phyloP scores from a whole-genome alignment of 2,329 filamentous ascomycete genomes.

The Pezicula rhizophila region DNA sequence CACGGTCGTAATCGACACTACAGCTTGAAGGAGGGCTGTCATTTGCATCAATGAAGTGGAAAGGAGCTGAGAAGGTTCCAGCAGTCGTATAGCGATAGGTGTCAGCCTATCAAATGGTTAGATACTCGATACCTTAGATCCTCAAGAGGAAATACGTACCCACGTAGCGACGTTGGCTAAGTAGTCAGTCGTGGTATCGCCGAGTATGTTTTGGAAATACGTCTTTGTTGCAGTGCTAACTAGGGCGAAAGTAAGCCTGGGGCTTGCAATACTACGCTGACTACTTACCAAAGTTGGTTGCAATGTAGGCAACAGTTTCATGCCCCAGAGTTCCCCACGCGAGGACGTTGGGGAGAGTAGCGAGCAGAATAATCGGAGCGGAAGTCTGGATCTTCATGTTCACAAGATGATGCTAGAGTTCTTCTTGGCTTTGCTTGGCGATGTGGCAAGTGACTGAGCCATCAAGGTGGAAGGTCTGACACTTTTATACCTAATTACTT shows the following conservation, averaged over 20 bases:
- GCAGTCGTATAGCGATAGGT: conserved; percentile 54
- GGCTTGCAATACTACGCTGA: not conserved
- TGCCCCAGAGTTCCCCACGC: conserved; percentile 48
- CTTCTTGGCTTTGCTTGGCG: too few species aligned
- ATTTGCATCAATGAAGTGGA: conserved; percentile 65
- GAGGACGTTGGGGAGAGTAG: conserved; percentile 8
- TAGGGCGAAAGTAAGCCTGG: conserved; percentile 1
- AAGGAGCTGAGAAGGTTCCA: conserved; percentile 54
- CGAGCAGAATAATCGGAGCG: conserved; percentile 9
- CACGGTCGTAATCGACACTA: conserved; percentile 50
- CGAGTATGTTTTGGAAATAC: conserved; percentile 52
- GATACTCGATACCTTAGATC: not conserved
- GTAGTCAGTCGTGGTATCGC: conserved; percentile 49
- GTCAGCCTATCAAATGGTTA: conserved; percentile 39
- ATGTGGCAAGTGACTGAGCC: too few species aligned
- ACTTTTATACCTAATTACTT: too few species aligned
- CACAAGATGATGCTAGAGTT: not conserved
- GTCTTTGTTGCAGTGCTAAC: conserved; percentile 50
- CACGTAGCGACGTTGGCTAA: conserved; percentile 59
- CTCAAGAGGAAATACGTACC: conserved; percentile 21
- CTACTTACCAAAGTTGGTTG: conserved; percentile 42
- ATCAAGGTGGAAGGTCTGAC: too few species aligned
- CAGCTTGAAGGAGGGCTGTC: conserved; percentile 53
- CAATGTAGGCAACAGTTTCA: conserved; percentile 58
- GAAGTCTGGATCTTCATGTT: conserved; percentile 12